Percentiles rank a stretch among this genome's conserved stretches.
Evolutionary conservation across 805 yeast genomes (phyloP).

Genomic region (Nakazawaea wyomingensis): DNA sequence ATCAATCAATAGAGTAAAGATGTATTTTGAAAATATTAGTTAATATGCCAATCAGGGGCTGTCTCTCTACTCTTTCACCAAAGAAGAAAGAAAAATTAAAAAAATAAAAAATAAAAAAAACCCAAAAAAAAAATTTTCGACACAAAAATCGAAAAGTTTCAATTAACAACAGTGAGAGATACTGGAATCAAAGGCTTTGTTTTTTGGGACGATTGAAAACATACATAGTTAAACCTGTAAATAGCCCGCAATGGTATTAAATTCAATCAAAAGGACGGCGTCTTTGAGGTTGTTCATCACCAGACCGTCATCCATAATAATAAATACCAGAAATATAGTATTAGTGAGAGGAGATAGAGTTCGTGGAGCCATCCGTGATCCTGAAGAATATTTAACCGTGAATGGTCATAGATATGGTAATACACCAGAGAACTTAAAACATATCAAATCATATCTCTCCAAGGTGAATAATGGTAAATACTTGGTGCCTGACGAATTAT

Average conservation of each 20-base stretch:
- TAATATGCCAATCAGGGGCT: too few relatives aligned
- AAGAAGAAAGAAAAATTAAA: too few relatives aligned
- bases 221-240: neutral
- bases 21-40: too few relatives aligned
- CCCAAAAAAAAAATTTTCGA: slow-evolving; percentile 7
- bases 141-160: slow-evolving; percentile 2
- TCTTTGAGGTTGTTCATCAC: neutral
- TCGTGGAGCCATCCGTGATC: slow-evolving; percentile 68
- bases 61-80: too few relatives aligned
- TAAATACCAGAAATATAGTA: slow-evolving; percentile 20
- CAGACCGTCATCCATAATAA: neutral
- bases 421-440: slow-evolving; percentile 40
- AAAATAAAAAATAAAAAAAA: neutral
- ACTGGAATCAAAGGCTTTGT: neutral
- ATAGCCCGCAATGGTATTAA: slow-evolving; percentile 1
- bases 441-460: slow-evolving; percentile 42
- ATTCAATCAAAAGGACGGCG: neutral
- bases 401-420: slow-evolving; percentile 52
- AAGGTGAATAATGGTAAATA: slow-evolving; percentile 31
- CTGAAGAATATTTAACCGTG: slow-evolving; percentile 49
- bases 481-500: slow-evolving; percentile 51
- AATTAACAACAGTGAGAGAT: neutral
- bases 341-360: slow-evolving; percentile 52
- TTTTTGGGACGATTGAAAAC: neutral
- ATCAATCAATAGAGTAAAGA: too few relatives aligned